Conservation (phyloP, 2,329 filamentous ascomycete genomes). For the Paecilomyces dactylethromorphus region DNA sequence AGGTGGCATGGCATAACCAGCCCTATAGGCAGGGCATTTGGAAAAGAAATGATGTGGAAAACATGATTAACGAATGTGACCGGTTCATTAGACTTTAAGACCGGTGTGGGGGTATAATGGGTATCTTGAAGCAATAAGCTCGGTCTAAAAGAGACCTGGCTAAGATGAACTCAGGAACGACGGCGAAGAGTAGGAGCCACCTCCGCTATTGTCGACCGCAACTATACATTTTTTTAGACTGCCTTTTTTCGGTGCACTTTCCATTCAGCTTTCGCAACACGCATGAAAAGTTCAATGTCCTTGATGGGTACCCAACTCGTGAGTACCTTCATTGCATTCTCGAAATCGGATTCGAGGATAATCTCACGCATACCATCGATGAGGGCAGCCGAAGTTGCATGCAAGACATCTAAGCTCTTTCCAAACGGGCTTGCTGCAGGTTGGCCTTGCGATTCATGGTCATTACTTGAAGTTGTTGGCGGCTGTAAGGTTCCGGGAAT, state of each 20-base stretch:
- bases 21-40: background rate
- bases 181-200: background rate
- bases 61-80: background rate
- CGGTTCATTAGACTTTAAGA: background rate
- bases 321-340: conserved; percentile 94
- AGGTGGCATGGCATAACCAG: background rate
- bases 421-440: conserved; percentile 39
- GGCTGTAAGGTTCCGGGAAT: conserved; percentile 24
- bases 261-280: conserved; percentile 80
- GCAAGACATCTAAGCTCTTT: conserved; percentile 74
- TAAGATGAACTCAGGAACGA: background rate
- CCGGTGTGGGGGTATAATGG: background rate
- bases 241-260: conserved; percentile 53
- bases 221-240: background rate
- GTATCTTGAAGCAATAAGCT: background rate
- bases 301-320: conserved; percentile 91
- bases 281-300: conserved; percentile 90
- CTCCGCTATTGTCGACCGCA: background rate
- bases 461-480: conserved; percentile 7
- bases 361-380: conserved; percentile 87
- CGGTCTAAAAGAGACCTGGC: background rate
- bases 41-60: background rate
- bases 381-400: conserved; percentile 81
- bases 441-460: conserved; percentile 14
- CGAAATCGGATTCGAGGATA: conserved; percentile 87